A percentile compares a stretch with the other conserved stretches of the same genome.
Evolutionary conservation across 805 yeast genomes (phyloP).

Genomic region (Scheffersomyces coipomensis): DNA sequence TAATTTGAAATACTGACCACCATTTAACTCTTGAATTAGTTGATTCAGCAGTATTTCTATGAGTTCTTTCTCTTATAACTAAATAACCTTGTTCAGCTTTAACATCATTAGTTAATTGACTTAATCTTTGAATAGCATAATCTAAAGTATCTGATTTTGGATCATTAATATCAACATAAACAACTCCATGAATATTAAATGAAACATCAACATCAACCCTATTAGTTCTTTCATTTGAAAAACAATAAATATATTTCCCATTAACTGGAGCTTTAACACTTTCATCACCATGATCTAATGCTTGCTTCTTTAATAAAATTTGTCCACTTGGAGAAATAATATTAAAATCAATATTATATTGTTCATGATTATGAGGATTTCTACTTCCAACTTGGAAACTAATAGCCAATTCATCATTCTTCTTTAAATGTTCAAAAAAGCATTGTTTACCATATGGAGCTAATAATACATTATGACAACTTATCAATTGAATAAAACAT

Average conservation of each 20-base stretch:
- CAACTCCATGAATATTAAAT: constrained; percentile 91
- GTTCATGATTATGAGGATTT: constrained; percentile 67
- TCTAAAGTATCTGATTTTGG: constrained; percentile 79
- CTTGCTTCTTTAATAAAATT: constrained; percentile 48
- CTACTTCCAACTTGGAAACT: constrained; percentile 93
- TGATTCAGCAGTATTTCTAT: constrained; percentile 97
- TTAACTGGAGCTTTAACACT: constrained; percentile 58
- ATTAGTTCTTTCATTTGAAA: constrained; percentile 78
- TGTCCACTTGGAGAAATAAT: constrained; percentile 43
- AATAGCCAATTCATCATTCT: constrained; percentile 82
- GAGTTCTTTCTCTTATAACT: constrained; percentile 94
- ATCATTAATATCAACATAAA: constrained; percentile 77
- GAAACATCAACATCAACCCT: constrained; percentile 84
- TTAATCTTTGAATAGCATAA: constrained; percentile 72
- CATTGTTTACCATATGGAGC: constrained; percentile 86
- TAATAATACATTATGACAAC: constrained; percentile 78
- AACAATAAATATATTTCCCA: constrained; percentile 87
- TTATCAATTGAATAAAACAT: constrained; percentile 12
- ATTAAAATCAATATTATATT: constrained; percentile 63
- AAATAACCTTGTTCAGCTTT: constrained; percentile 91
- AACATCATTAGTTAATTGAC: constrained; percentile 78
- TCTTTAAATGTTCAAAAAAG: constrained; percentile 78
- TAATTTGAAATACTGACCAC: constrained; percentile 93
- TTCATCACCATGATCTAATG: constrained; percentile 79
- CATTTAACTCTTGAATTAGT: constrained; percentile 96